These are phyloP conservation scores for Entomophthora muscae DNA, from an alignment of 371 early-diverging fungal species.

Conservation along the genomic window DNA sequence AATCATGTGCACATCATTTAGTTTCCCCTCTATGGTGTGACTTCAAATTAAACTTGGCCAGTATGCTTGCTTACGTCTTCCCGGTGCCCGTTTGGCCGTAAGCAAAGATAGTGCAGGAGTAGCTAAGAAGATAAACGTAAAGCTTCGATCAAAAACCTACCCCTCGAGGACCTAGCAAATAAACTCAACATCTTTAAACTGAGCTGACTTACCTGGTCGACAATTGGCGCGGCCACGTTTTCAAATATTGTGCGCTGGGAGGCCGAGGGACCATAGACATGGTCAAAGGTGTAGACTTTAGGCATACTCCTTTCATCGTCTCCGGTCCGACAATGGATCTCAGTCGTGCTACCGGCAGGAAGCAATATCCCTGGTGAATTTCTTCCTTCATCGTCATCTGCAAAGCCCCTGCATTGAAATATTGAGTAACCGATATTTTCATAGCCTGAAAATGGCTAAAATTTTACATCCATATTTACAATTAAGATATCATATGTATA, in stretches of 20 bases:
- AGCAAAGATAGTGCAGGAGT: slow-evolving; percentile 97
- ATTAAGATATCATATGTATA: too few relatives aligned
- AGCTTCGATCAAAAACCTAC: neutral
- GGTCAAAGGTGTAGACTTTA: slow-evolving; percentile 71
- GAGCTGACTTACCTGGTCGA: slow-evolving; percentile 43
- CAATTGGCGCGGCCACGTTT: slow-evolving; percentile 69
- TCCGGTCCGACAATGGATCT: neutral
- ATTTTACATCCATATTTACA: too few relatives aligned
- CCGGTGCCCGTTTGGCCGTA: slow-evolving; percentile 98
- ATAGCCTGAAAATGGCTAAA: too few relatives aligned
- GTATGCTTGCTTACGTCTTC: slow-evolving; percentile 58
- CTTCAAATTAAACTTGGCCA: neutral
- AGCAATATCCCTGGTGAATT: neutral
- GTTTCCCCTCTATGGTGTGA: slow-evolving; percentile 72
- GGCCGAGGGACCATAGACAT: slow-evolving; percentile 66
- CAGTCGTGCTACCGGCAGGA: neutral
- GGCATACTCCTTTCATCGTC: neutral
- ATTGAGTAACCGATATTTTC: too few relatives aligned
- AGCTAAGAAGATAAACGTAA: slow-evolving; percentile 49
- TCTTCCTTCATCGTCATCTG: too few relatives aligned
- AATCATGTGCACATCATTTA: slow-evolving; percentile 21
- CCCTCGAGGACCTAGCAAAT: slow-evolving; percentile 10
- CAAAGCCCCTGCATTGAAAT: too few relatives aligned
- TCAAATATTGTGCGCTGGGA: slow-evolving; percentile 72
- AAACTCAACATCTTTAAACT: neutral